phyloP scores from a whole-genome alignment of 2,329 filamentous ascomycete genomes.

The Leptographium procerum region DNA sequence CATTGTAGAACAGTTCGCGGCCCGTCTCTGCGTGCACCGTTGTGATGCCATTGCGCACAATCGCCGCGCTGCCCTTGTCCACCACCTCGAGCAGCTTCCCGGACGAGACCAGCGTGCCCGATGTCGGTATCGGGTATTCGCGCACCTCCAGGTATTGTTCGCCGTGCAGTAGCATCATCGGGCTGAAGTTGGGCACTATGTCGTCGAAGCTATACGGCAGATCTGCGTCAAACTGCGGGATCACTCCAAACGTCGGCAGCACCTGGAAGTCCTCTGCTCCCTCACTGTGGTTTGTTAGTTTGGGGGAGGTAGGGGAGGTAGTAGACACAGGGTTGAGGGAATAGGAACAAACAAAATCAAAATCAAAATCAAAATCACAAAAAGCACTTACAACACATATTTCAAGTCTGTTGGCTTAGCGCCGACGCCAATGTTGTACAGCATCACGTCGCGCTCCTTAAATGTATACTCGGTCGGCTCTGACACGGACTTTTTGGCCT shows the following conservation, averaged over 20 bases:
- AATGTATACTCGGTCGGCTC: constrained; percentile 68
- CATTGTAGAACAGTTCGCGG: constrained; percentile 94
- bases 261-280: constrained; percentile 86
- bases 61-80: constrained; percentile 85
- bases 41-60: constrained; percentile 68
- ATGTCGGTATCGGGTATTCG: constrained; percentile 83
- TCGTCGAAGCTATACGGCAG: constrained; percentile 69
- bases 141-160: constrained; percentile 96
- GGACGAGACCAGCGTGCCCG: constrained; percentile 62
- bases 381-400: constrained; percentile 63
- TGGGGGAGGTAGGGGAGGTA: neutral
- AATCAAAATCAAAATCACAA: neutral
- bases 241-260: constrained; percentile 88
- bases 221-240: constrained; percentile 82
- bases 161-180: constrained; percentile 97
- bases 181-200: constrained; percentile 89
- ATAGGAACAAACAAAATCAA: neutral
- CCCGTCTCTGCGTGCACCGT: constrained; percentile 78
- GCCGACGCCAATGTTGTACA: constrained; percentile 92
- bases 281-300: constrained; percentile 38
- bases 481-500: constrained; percentile 60
- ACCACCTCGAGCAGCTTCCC: constrained; percentile 84
- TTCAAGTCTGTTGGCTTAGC: constrained; percentile 82
- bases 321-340: neutral
- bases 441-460: constrained; percentile 75